Conservation (phyloP, 2,329 filamentous ascomycete genomes). For the Fusarium multiceps region DNA sequence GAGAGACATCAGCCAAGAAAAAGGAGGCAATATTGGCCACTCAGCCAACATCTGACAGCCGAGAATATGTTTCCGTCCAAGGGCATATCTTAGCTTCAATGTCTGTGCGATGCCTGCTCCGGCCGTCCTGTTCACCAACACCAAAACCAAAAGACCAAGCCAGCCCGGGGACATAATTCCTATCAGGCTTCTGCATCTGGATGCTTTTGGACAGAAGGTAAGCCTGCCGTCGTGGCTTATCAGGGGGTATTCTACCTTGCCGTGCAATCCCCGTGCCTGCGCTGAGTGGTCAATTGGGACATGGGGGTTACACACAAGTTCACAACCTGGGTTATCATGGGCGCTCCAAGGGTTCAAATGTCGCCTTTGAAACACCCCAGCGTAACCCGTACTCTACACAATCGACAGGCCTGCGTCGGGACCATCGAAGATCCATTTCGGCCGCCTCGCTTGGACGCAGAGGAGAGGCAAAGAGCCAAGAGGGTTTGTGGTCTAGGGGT, state of each 20-base stretch:
- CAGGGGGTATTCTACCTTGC: constrained; percentile 21
- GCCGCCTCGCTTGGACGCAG: constrained; percentile 26
- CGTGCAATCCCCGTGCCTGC: constrained; percentile 24
- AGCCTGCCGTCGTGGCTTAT: constrained; percentile 29
- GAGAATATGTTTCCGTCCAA: constrained; percentile 18
- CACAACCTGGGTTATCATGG: constrained; percentile 6
- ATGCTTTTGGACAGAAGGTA: constrained; percentile 37
- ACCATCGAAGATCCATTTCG: constrained; percentile 36
- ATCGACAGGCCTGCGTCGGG: constrained; percentile 22
- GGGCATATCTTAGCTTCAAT: constrained; percentile 19
- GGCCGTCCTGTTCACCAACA: neutral
- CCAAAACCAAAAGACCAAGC: neutral
- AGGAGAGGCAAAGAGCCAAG: constrained; percentile 23
- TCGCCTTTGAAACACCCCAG: constrained; percentile 9
- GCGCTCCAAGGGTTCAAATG: constrained; percentile 12
- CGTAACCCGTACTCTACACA: constrained; percentile 4
- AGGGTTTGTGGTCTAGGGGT: constrained; percentile 19
- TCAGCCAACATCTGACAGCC: constrained; percentile 25
- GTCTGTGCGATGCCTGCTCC: constrained; percentile 34
- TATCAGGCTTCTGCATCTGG: constrained; percentile 41
- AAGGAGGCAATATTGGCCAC: constrained; percentile 15
- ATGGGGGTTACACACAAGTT: constrained; percentile 14
- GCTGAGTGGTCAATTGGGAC: constrained; percentile 25
- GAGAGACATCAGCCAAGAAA: neutral
- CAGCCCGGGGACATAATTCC: constrained; percentile 11